Conservation (phyloP, 2,329 filamentous ascomycete genomes). For the Ceratocystis cubensis region DNA sequence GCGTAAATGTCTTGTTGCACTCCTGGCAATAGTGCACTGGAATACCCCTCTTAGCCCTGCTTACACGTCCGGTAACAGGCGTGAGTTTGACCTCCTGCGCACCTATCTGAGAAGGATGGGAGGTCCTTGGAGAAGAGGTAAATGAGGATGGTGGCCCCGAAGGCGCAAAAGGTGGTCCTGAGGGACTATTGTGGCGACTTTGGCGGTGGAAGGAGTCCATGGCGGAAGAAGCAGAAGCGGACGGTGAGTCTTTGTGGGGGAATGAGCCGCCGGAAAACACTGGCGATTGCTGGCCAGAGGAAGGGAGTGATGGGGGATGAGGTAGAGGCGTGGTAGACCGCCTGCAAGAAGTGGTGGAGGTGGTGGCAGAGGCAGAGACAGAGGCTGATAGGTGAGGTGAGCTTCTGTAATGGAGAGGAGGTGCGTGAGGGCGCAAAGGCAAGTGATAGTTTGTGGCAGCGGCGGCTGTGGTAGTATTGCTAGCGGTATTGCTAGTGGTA, state of each 20-base stretch:
- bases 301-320: not conserved
- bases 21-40: conserved; percentile 43
- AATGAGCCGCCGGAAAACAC: not conserved
- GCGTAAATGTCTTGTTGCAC: conserved; percentile 42
- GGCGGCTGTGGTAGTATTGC: not conserved
- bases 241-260: not conserved
- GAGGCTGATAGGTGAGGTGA: too few species aligned
- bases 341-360: not conserved
- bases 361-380: not conserved
- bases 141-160: not conserved
- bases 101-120: not conserved
- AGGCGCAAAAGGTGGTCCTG: not conserved
- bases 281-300: not conserved
- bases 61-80: conserved; percentile 44
- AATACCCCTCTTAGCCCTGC: conserved; percentile 47
- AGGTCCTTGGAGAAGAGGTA: not conserved
- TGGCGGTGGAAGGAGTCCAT: not conserved
- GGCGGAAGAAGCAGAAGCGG: not conserved
- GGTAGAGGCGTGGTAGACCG: not conserved
- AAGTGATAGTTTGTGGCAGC: not conserved
- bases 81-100: conserved; percentile 36
- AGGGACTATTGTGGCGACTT: not conserved
- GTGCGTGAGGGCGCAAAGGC: too few species aligned
- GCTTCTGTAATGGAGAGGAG: too few species aligned
- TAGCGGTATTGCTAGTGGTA: not conserved